A percentile compares a stretch with the other conserved stretches of the same genome.
These are phyloP conservation scores for Truncatella angustata DNA, from an alignment of 2,329 filamentous ascomycete genomes.

Conservation along the genomic window DNA sequence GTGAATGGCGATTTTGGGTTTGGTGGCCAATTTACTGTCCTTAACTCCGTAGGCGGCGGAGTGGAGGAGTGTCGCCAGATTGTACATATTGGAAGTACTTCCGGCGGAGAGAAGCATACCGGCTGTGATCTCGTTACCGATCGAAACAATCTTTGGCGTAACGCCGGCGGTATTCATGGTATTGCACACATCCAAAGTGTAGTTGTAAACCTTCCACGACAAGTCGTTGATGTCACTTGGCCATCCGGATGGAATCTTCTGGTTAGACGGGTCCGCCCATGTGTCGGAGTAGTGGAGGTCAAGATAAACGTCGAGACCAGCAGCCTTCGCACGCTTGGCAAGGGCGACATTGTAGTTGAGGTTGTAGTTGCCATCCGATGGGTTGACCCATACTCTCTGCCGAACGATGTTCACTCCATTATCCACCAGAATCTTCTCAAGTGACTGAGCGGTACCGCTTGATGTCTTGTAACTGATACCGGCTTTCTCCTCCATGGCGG, in stretches of 20 bases:
- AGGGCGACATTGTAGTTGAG: slow-evolving; percentile 68
- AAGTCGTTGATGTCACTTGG: slow-evolving; percentile 57
- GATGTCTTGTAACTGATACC: slow-evolving; percentile 61
- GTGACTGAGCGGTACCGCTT: slow-evolving; percentile 47
- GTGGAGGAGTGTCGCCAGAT: slow-evolving; percentile 63
- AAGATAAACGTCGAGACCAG: slow-evolving; percentile 59
- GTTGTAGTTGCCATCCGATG: slow-evolving; percentile 62
- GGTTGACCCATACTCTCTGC: slow-evolving; percentile 71
- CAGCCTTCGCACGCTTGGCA: slow-evolving; percentile 62
- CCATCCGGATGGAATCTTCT: slow-evolving; percentile 64
- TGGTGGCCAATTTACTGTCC: slow-evolving; percentile 53
- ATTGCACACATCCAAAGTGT: slow-evolving; percentile 62
- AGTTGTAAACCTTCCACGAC: slow-evolving; percentile 64
- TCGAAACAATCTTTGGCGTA: slow-evolving; percentile 60
- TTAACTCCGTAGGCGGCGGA: slow-evolving; percentile 64
- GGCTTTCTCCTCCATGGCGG: slow-evolving; percentile 58
- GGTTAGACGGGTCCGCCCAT: slow-evolving; percentile 67
- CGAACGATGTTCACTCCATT: slow-evolving; percentile 68
- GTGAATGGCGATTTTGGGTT: slow-evolving; percentile 71
- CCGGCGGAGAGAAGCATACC: slow-evolving; percentile 69
- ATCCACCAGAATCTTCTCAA: slow-evolving; percentile 61
- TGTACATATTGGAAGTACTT: slow-evolving; percentile 50
- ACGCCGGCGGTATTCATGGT: slow-evolving; percentile 56
- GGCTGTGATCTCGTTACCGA: slow-evolving; percentile 71
- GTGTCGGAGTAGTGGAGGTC: slow-evolving; percentile 68